phyloP scores from a whole-genome alignment of 2,329 filamentous ascomycete genomes.

The Colletotrichum cuscutae region DNA sequence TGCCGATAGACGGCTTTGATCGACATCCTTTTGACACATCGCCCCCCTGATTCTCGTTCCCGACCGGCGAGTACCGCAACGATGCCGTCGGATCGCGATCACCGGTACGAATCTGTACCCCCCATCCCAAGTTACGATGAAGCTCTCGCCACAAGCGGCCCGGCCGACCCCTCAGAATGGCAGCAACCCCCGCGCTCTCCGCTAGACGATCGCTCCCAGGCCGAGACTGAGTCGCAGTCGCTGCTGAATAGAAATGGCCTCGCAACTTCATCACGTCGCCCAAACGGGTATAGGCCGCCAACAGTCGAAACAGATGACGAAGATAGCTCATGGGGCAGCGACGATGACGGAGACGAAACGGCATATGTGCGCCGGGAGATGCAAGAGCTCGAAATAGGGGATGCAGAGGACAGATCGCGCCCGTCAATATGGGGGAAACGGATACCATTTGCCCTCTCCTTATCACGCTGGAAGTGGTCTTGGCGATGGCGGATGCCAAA shows the following conservation, averaged over 20 bases:
- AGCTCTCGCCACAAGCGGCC: constrained; percentile 49
- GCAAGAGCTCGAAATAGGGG: constrained; percentile 88
- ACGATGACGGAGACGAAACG: constrained; percentile 61
- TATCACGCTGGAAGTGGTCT: constrained; percentile 65
- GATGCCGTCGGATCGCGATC: constrained; percentile 34
- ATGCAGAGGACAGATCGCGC: constrained; percentile 61
- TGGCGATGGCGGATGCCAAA: constrained; percentile 64
- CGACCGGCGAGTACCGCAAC: background rate
- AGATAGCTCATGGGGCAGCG: constrained; percentile 63
- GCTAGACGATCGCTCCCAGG: constrained; percentile 68
- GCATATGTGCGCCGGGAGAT: constrained; percentile 82
- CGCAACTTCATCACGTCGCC: constrained; percentile 53
- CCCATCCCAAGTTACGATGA: constrained; percentile 52
- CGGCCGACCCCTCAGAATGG: constrained; percentile 44
- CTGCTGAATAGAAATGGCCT: constrained; percentile 66
- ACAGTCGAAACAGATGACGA: constrained; percentile 84
- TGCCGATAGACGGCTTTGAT: background rate
- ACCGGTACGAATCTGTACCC: constrained; percentile 52
- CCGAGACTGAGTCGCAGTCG: constrained; percentile 81
- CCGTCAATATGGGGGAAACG: constrained; percentile 64
- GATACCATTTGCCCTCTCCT: constrained; percentile 62
- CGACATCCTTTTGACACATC: background rate
- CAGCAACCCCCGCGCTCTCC: constrained; percentile 43
- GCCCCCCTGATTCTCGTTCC: background rate
- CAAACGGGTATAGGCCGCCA: constrained; percentile 77